Evolutionary conservation across 2,329 filamentous ascomycete genomes (phyloP).

Genomic region (Diplodia mutila): DNA sequence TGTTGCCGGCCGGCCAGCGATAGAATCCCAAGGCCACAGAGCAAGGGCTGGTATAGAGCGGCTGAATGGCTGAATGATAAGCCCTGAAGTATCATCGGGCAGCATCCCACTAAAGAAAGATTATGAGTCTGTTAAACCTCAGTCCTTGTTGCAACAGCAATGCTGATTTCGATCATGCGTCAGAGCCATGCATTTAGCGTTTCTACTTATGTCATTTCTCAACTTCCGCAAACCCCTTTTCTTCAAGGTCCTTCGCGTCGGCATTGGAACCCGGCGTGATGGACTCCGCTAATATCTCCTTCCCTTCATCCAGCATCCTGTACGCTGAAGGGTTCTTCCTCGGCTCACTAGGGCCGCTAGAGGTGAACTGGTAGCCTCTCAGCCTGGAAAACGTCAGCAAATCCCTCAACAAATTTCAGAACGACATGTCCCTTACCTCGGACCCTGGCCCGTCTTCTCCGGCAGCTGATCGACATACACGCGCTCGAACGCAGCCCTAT

Average conservation of each 20-base stretch:
- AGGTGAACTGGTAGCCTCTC: slow-evolving; percentile 28
- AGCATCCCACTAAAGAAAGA: too few relatives aligned
- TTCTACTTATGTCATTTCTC: neutral
- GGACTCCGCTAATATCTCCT: slow-evolving; percentile 20
- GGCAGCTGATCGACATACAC: slow-evolving; percentile 74
- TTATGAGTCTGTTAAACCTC: too few relatives aligned
- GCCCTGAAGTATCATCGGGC: too few relatives aligned
- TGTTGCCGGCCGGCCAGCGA: too few relatives aligned
- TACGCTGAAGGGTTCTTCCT: slow-evolving; percentile 28
- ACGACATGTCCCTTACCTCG: slow-evolving; percentile 50
- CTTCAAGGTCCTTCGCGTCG: slow-evolving; percentile 28
- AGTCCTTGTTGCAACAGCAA: too few relatives aligned
- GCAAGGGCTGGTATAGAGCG: too few relatives aligned
- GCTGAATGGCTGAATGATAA: too few relatives aligned
- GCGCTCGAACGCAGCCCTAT: slow-evolving; percentile 63
- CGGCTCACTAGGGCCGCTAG: slow-evolving; percentile 21
- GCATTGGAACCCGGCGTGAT: slow-evolving; percentile 5
- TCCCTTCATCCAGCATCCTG: slow-evolving; percentile 25
- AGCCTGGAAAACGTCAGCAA: neutral
- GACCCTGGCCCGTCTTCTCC: slow-evolving; percentile 73
- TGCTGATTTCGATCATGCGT: too few relatives aligned
- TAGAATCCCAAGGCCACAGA: too few relatives aligned
- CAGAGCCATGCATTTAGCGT: too few relatives aligned
- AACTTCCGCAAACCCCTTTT: slow-evolving; percentile 27
- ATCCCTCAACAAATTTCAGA: slow-evolving; percentile 6